Evolutionary conservation across 108 stramenopile genomes (phyloP).

Genomic region (Cyclotella atomus): DNA sequence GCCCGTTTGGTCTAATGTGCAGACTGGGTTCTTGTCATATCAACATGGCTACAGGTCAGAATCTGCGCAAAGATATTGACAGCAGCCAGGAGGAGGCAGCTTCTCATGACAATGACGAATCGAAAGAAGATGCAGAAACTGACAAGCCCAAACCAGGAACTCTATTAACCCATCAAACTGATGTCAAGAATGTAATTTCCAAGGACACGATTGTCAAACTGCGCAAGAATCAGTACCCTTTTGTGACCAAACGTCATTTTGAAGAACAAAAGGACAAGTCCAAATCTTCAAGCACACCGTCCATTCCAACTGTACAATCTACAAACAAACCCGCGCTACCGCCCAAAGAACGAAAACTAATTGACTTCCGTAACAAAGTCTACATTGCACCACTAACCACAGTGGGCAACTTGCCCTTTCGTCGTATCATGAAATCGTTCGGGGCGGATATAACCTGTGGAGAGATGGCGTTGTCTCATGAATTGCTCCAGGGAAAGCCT

Average conservation of each 20-base stretch:
- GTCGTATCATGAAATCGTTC: constrained; percentile 92
- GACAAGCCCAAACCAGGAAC: constrained; percentile 1
- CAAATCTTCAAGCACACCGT: constrained; percentile 15
- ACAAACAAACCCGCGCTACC: constrained; percentile 47
- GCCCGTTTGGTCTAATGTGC: constrained; percentile 78
- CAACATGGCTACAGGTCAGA: constrained; percentile 73
- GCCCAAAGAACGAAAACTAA: constrained; percentile 73
- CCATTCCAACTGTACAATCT: constrained; percentile 3
- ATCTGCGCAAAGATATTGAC: constrained; percentile 28
- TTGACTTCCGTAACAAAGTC: constrained; percentile 95
- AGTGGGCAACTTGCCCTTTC: constrained; percentile 98
- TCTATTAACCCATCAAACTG: constrained; percentile 17
- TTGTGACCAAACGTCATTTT: constrained; percentile 70
- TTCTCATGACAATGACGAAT: not conserved
- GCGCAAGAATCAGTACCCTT: constrained; percentile 84
- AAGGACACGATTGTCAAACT: constrained; percentile 65
- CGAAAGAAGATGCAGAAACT: constrained; percentile 5
- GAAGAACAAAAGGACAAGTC: constrained; percentile 48
- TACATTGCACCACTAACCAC: constrained; percentile 99
- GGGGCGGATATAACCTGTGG: constrained; percentile 99
- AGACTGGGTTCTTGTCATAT: constrained; percentile 74
- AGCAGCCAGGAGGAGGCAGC: not conserved
- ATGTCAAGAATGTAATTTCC: constrained; percentile 57
- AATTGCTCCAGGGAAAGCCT: constrained; percentile 84
- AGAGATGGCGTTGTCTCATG: constrained; percentile 95